phyloP scores from a whole-genome alignment of 1,284 basidiomycete species.

The Leccinum pachyderme region DNA sequence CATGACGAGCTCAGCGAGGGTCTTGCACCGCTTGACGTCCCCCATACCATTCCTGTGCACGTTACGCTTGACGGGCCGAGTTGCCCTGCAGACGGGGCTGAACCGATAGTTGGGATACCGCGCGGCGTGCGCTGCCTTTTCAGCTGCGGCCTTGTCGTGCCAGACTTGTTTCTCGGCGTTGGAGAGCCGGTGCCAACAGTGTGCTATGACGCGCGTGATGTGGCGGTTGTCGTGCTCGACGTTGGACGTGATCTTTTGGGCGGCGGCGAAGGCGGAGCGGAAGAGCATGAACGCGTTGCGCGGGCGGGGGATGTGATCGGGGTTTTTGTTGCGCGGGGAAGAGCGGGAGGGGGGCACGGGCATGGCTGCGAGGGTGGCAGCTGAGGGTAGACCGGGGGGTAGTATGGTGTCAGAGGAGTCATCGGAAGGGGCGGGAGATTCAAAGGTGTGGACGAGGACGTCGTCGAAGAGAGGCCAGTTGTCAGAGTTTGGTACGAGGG shows the following conservation, averaged over 20 bases:
- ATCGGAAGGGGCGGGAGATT: slow-evolving; percentile 1
- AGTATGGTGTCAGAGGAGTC: slow-evolving; percentile 6
- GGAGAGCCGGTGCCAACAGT: slow-evolving; percentile 51
- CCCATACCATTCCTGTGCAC: slow-evolving; percentile 49
- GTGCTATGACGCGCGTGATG: slow-evolving; percentile 54
- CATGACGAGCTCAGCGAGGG: slow-evolving; percentile 53
- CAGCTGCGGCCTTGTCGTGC: slow-evolving; percentile 51
- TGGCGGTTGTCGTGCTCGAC: slow-evolving; percentile 57
- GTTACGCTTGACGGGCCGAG: slow-evolving; percentile 45
- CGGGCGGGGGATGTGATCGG: slow-evolving; percentile 62
- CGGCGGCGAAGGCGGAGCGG: slow-evolving; percentile 65
- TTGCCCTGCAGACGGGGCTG: slow-evolving; percentile 43
- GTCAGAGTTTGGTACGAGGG: slow-evolving; percentile 18
- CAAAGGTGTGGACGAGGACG: slow-evolving; percentile 7
- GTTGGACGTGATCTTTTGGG: slow-evolving; percentile 39
- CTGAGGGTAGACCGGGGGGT: slow-evolving; percentile 13
- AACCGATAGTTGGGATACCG: slow-evolving; percentile 60
- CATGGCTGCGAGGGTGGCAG: slow-evolving; percentile 25
- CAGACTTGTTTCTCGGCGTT: slow-evolving; percentile 49
- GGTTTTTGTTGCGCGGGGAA: slow-evolving; percentile 31
- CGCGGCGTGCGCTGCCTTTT: slow-evolving; percentile 55
- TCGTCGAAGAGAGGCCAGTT: slow-evolving; percentile 30
- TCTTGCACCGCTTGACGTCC: slow-evolving; percentile 49
- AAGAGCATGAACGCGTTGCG: slow-evolving; percentile 86
- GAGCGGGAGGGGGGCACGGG: slow-evolving; percentile 29